Percentiles rank a stretch among this genome's conserved stretches.
Evolutionary conservation across 2,329 filamentous ascomycete species (phyloP).

Genomic region (Atkinsonella hypoxylon): DNA sequence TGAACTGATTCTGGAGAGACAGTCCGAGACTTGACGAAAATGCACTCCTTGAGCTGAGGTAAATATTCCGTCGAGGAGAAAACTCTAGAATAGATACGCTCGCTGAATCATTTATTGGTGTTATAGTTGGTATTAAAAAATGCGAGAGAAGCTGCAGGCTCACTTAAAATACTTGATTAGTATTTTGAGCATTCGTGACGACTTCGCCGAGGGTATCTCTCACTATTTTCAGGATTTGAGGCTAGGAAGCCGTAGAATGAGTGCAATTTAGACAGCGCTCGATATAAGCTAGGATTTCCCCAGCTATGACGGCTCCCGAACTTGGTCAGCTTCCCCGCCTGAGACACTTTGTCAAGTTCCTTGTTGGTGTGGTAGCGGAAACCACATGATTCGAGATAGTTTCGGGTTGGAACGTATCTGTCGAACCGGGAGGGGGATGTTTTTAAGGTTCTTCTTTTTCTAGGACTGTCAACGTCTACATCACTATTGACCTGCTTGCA

Average conservation of each 20-base stretch:
- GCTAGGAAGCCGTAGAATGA: not conserved
- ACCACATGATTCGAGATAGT: slow-evolving; percentile 20
- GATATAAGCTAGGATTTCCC: not conserved
- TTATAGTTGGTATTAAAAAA: not conserved
- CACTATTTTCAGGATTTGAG: not conserved
- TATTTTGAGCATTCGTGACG: not conserved
- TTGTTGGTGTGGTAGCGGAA: slow-evolving; percentile 37
- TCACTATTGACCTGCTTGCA: not conserved
- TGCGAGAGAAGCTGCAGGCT: not conserved
- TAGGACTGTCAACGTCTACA: not conserved
- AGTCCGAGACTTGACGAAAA: not conserved
- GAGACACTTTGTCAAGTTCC: slow-evolving; percentile 27
- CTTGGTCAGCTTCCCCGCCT: slow-evolving; percentile 32
- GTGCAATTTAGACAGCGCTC: not conserved
- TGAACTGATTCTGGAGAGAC: not conserved
- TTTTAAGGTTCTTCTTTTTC: not conserved
- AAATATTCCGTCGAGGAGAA: not conserved
- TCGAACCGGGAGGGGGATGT: slow-evolving; percentile 20
- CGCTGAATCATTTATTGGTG: not conserved
- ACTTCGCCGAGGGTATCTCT: no score
- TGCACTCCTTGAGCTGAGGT: not conserved
- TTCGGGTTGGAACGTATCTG: slow-evolving; percentile 38
- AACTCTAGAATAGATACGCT: not conserved
- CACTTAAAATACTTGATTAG: not conserved
- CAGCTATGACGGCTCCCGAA: not conserved